Percentiles rank a stretch among this genome's conserved stretches.
Evolutionary conservation across 2,329 filamentous ascomycete species (phyloP).

Genomic region (Chrysosporium queenslandicum): DNA sequence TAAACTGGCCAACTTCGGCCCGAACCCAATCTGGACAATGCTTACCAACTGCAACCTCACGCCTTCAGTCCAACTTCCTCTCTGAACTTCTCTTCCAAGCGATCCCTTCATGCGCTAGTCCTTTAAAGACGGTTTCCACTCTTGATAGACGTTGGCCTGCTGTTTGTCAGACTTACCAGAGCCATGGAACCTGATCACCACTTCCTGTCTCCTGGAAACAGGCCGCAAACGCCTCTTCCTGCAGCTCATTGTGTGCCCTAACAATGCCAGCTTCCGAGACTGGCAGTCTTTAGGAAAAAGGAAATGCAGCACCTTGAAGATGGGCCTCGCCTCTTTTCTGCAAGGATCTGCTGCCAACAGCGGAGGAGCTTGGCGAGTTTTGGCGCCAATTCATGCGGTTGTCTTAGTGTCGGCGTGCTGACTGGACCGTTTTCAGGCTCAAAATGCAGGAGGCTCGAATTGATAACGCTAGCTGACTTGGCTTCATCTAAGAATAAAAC

Average conservation of each 20-base stretch:
- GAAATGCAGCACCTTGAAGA: neutral
- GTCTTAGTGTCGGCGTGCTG: slow-evolving; percentile 5
- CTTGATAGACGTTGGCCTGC: no score
- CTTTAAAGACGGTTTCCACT: no score
- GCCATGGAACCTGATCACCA: neutral
- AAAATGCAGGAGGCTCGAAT: slow-evolving; percentile 13
- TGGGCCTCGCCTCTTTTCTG: slow-evolving; percentile 1
- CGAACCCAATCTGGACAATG: slow-evolving; percentile 7
- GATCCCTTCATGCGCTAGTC: no score
- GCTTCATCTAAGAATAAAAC: slow-evolving; percentile 10
- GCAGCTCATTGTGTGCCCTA: neutral
- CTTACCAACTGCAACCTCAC: neutral
- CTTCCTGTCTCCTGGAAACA: neutral
- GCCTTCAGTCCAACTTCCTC: neutral
- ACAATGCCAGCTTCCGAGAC: slow-evolving; percentile 4
- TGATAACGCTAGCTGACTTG: slow-evolving; percentile 10
- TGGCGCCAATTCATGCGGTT: slow-evolving; percentile 7
- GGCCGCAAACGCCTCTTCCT: neutral
- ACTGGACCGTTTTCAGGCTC: slow-evolving; percentile 10
- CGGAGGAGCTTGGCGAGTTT: slow-evolving; percentile 8
- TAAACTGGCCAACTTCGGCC: neutral
- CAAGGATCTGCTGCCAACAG: slow-evolving; percentile 12
- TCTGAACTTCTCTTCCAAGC: no score
- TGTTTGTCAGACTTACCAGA: neutral
- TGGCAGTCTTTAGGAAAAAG: neutral